Evolutionary conservation across 1,284 basidiomycete species (phyloP), one percentile per base, ranked within the genome.

Genomic region (Pascua sp.): DNA sequence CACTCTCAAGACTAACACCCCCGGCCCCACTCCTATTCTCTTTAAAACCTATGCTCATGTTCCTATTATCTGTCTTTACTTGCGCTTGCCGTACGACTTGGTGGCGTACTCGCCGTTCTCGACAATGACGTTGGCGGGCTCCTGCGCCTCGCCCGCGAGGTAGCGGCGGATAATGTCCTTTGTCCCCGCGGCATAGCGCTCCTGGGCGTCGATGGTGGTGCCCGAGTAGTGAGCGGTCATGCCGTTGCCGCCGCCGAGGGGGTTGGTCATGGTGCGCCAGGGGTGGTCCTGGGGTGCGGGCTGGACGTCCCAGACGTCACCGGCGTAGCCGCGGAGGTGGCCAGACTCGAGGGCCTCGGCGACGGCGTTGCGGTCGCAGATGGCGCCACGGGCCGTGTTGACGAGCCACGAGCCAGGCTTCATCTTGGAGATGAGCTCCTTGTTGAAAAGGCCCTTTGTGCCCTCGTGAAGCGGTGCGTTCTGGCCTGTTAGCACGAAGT

Each of bases 361-460:
- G 58, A 96, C 85, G 47, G 86, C 91, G 62, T 90, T 83, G 63
- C 86, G 86, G 79, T 91, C 87, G 75, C 87, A 90, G 71, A 97
- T 93, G 51, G 93, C 93, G 47, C 93, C 93, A 67, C 91, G 90
- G 45, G 92, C 92, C 37, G 91, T 94, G 84, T 95, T 94, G 73
- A 95, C 86, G 66, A 94, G 83, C 88, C 89, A 93, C n/a, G 88
- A 83, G 49, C 81, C 82, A 70, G 89, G 88, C 84, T 97, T 96
- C 84, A 96, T 90, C 80, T 90, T 87, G 71, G 84, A 83, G 67
- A 98, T 81, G 51, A 90, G 85, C 42, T 93, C 90, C 45, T 84
- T 82, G 80, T 92, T 90, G 70, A 93, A 81, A 39, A 93, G 83
- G 18, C 87, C 89, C 49, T 81, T 80, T 42, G 92, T 95, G 43